These are phyloP conservation scores for Novymonas esmeraldas DNA, from an alignment of 208 protist genomes.

Conservation along the genomic window DNA sequence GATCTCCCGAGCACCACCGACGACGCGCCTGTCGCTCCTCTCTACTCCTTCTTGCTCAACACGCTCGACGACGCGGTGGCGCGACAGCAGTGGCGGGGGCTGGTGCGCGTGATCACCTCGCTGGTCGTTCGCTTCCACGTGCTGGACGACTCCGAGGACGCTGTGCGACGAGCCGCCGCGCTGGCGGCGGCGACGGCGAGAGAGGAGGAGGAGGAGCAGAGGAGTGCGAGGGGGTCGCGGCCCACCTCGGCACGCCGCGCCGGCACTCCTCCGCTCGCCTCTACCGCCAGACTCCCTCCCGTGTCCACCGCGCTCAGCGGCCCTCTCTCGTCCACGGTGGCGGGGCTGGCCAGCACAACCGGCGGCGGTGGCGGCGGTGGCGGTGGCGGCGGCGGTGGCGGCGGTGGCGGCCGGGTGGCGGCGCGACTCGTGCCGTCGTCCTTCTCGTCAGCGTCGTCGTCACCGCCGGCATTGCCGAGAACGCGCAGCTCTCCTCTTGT, in stretches of 20 bases:
- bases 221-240: not conserved
- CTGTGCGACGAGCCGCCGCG: not conserved
- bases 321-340: no score
- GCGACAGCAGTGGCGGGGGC: slow-evolving; percentile 55
- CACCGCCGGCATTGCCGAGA: no score
- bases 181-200: slow-evolving; percentile 3
- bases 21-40: not conserved
- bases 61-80: slow-evolving; percentile 41
- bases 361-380: no score
- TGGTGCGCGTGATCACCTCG: slow-evolving; percentile 71
- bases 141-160: slow-evolving; percentile 47
- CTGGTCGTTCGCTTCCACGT: slow-evolving; percentile 70
- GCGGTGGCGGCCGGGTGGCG: not conserved
- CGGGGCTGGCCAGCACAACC: no score
- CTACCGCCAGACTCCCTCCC: slow-evolving; percentile 1
- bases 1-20: not conserved
- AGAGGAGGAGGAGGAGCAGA: not conserved
- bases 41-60: slow-evolving; percentile 46
- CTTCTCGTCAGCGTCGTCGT: not conserved
- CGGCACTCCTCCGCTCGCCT: not conserved
- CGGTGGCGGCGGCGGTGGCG: not conserved
- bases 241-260: not conserved
- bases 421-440: not conserved
- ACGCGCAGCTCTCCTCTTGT: not conserved
- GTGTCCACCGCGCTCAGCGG: not conserved